These are phyloP conservation scores for Streptanthus diversifolius DNA, from an alignment of 345 rosid species.

Conservation along the genomic window DNA sequence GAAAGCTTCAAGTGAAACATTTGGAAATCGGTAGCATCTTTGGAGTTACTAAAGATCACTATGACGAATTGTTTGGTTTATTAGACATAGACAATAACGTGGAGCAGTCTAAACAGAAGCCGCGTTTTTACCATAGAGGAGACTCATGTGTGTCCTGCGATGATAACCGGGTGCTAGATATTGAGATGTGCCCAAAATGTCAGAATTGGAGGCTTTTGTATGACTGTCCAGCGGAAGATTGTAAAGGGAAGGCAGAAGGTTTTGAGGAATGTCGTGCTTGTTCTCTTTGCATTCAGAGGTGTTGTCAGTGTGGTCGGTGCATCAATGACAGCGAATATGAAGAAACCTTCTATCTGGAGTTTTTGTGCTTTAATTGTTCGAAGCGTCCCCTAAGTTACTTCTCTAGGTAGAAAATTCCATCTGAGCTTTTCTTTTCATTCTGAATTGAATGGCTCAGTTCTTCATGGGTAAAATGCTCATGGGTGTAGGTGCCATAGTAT, in stretches of 20 bases:
- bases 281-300: conserved; percentile 72
- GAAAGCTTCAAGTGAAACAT: conserved; percentile 56
- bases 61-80: conserved; percentile 58
- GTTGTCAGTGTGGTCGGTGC: conserved; percentile 85
- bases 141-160: conserved; percentile 58
- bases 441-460: conserved; percentile 28
- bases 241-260: conserved; percentile 49
- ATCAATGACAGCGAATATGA: conserved; percentile 70
- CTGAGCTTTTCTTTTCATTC: conserved; percentile 19
- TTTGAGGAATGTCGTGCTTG: conserved; percentile 72
- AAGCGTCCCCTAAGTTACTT: conserved; percentile 24
- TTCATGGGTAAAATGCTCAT: conserved; percentile 43
- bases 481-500: neutral
- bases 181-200: conserved; percentile 89
- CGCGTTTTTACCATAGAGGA: conserved; percentile 62
- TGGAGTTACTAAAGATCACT: conserved; percentile 64
- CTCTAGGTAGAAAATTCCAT: conserved; percentile 26
- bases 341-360: conserved; percentile 81
- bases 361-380: conserved; percentile 67
- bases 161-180: conserved; percentile 70
- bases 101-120: conserved; percentile 45
- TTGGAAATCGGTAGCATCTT: conserved; percentile 72
- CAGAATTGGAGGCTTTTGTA: conserved; percentile 67
- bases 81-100: conserved; percentile 40
- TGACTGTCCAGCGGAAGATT: conserved; percentile 85